These are phyloP conservation scores for Cochlearia excelsa DNA, from an alignment of 345 rosid genomes.

Conservation along the genomic window DNA sequence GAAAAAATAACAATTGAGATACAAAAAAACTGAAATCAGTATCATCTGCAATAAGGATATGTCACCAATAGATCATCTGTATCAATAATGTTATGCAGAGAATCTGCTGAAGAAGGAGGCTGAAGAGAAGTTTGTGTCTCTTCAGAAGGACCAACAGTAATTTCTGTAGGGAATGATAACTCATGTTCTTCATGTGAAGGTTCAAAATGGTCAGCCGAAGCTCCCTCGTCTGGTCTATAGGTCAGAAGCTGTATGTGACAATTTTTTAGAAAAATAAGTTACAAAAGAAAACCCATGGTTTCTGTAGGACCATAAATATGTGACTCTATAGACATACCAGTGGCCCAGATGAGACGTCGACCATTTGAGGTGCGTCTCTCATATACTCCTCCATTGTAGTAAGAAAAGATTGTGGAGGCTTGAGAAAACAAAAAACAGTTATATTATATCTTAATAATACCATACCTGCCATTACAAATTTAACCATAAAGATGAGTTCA, in stretches of 20 bases:
- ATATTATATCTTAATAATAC: too few species aligned
- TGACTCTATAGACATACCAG: background rate
- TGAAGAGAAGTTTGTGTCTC: slow-evolving; percentile 43
- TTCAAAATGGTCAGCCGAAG: slow-evolving; percentile 47
- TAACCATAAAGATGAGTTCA: background rate
- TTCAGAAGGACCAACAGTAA: slow-evolving; percentile 40
- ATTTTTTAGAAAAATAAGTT: slow-evolving; percentile 1
- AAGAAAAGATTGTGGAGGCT: background rate
- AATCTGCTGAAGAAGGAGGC: slow-evolving; percentile 41
- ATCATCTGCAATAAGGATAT: slow-evolving; percentile 3
- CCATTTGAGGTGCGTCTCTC: background rate
- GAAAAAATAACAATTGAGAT: background rate
- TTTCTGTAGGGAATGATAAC: slow-evolving; percentile 46
- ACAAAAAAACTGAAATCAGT: background rate
- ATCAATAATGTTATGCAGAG: slow-evolving; percentile 56
- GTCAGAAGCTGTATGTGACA: slow-evolving; percentile 65
- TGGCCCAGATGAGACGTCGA: background rate
- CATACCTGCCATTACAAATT: background rate
- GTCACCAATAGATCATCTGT: slow-evolving; percentile 86
- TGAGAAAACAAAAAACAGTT: background rate
- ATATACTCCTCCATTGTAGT: background rate
- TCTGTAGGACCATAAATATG: background rate
- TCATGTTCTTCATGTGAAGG: slow-evolving; percentile 56
- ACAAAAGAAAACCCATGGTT: too few species aligned
- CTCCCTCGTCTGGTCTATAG: slow-evolving; percentile 65